These are phyloP conservation scores for Globisporangium orthogonon DNA, from an alignment of 352 stramenopile genomes.

Conservation along the genomic window DNA sequence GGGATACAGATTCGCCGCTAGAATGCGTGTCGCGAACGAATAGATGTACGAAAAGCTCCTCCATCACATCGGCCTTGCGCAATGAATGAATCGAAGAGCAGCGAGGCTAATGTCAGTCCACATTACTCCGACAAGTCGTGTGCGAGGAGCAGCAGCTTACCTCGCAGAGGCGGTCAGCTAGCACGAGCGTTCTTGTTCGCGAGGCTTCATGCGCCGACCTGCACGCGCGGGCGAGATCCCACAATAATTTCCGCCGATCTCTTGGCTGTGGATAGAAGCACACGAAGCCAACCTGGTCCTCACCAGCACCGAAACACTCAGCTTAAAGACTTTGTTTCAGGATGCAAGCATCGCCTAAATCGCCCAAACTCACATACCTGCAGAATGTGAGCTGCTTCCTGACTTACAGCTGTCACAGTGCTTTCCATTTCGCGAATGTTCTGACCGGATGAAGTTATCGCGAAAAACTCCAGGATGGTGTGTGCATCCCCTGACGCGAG, in stretches of 20 bases:
- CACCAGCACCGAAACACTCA: background rate
- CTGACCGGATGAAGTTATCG: background rate
- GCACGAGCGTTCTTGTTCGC: conserved; percentile 16
- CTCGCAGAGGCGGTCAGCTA: conserved; percentile 22
- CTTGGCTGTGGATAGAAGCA: conserved; percentile 32
- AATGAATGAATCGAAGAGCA: background rate
- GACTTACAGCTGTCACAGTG: conserved; percentile 14
- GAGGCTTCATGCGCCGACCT: background rate
- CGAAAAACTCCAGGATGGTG: conserved; percentile 3
- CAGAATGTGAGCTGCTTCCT: conserved; percentile 32
- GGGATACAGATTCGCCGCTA: background rate
- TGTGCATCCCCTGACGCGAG: conserved; percentile 3
- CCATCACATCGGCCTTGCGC: conserved; percentile 16
- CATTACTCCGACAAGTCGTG: background rate
- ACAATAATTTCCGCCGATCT: conserved; percentile 15
- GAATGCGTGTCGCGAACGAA: conserved; percentile 3
- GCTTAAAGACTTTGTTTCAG: background rate
- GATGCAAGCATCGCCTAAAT: background rate
- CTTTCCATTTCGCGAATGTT: background rate
- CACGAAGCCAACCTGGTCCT: conserved; percentile 35
- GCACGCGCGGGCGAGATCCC: conserved; percentile 12
- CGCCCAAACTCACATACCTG: conserved; percentile 23
- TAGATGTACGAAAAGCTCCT: conserved; percentile 15
- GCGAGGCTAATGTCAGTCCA: background rate
- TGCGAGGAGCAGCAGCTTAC: background rate